These are phyloP conservation scores for Raphanus hybrid DNA, from an alignment of 441 rosid species.

Conservation along the genomic window DNA sequence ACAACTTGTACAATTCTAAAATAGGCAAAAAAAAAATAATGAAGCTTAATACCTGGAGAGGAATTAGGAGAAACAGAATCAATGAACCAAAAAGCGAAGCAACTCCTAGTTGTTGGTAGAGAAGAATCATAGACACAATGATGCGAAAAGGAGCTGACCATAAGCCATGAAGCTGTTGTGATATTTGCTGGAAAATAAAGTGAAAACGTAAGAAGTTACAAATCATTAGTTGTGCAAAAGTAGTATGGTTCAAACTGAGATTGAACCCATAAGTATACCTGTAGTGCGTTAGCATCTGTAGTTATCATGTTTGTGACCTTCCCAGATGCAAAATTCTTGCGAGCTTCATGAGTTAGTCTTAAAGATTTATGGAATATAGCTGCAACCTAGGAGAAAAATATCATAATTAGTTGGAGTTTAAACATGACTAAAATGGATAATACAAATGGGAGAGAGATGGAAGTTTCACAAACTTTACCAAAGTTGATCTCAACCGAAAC, in stretches of 20 bases:
- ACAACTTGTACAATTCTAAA: slow-evolving; percentile 11
- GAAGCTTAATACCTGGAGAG: slow-evolving; percentile 64
- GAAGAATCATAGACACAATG: slow-evolving; percentile 75
- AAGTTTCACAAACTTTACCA: slow-evolving; percentile 56
- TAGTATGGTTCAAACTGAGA: not conserved
- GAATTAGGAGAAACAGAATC: slow-evolving; percentile 76
- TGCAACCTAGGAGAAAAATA: slow-evolving; percentile 66
- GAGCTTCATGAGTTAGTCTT: slow-evolving; percentile 82
- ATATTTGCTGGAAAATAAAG: slow-evolving; percentile 62
- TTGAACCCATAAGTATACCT: slow-evolving; percentile 52
- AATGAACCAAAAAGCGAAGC: slow-evolving; percentile 83
- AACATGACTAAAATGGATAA: slow-evolving; percentile 15
- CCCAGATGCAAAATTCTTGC: slow-evolving; percentile 85
- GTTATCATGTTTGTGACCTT: slow-evolving; percentile 96
- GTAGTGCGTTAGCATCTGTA: slow-evolving; percentile 86
- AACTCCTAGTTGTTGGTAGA: slow-evolving; percentile 90
- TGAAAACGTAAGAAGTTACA: slow-evolving; percentile 16
- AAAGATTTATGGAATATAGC: slow-evolving; percentile 85
- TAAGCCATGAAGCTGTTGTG: slow-evolving; percentile 76
- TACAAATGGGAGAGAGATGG: not conserved
- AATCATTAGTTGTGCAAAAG: slow-evolving; percentile 10
- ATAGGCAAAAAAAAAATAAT: not conserved
- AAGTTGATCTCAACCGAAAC: slow-evolving; percentile 84
- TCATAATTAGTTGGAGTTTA: slow-evolving; percentile 31
- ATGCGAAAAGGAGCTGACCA: slow-evolving; percentile 99